Base-by-base conservation (phyloP, 257 asterid species). In the Mitragyna speciosa region DNA sequence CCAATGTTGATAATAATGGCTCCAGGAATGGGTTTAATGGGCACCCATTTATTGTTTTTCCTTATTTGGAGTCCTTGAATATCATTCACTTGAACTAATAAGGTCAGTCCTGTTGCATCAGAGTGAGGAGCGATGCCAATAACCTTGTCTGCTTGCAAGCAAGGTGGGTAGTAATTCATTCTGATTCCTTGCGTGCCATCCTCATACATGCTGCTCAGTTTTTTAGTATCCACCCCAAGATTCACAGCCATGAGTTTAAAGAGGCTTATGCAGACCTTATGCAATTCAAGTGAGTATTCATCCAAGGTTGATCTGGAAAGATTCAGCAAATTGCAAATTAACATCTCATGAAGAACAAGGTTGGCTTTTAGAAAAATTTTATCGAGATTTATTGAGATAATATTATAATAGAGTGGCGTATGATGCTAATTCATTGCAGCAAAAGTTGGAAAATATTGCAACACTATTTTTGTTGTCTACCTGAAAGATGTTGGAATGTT, bases 161-260 rank as follows among this genome's bases (percentile, higher is more conserved):
- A 36, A 36, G 88, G 87, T 78, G 90, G 90, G 45, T 84, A 82
- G 58, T 82, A 87, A 73, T 87, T 84, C 88, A 87, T 84, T 78
- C 88, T 84, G 41, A 87, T 80, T 47, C 85, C 88, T 51, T 84
- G 90, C 33, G 75, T 78, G 54, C 88, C 80, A 71, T 87, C 85
- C 67, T 78, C 76, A 45, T 24, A 84, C 58, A 82, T 61, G 71
- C 59, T 56, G 17, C 68, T 71, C 31, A 87, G 85, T 51, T 68
- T 28, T 24, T 78, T 79, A 19, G 83, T 17, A 4, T 87, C 82
- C 39, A 84, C 80, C 17, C 82, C 84, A 14, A 87, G 90, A 77
- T 87, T 87, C 72, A 10, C 63, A 0, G 86, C 86, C 84, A 84
- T 80, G 31, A 59, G 65, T 28, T 31, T 76, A 4, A 80, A 26